Base-by-base conservation (phyloP, 2,329 filamentous ascomycete genomes). In the Trichoderma sp. region DNA sequence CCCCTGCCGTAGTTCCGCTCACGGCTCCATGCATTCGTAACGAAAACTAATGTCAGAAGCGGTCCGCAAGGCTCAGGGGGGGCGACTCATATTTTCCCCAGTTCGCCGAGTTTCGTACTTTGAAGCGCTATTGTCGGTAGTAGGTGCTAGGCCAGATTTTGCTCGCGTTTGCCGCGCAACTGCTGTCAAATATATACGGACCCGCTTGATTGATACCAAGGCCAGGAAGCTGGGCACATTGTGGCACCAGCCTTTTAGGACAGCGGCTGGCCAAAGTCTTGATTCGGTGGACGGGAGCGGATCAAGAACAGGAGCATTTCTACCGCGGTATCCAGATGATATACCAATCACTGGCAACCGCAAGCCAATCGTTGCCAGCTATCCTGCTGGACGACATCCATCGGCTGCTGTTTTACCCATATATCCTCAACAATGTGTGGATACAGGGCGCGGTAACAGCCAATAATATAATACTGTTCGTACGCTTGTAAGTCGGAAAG, bases 1-100 rank as follows among this genome's bases (percentile, higher is more conserved):
- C 47, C 53, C 64, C 68, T 70, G 68, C 64, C 49, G 33, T 14
- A 29, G 68, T 70, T 70, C 68, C 68, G 68, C 68, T 52, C 49
- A 68, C 49, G 63, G 63, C 68, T 59, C 47, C 68, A 60, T 67
- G 47, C 68, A 58, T 35, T 58, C 62, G 43, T 60, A 57, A 59
- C 55, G 29, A 67, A 37, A 52, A 55, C 63, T 66, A 66, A 67
- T 67, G 64, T 58, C 55, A 67, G 64, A 59, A 59, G 55, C 64
- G 55, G 64, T 59, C 64, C 64, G 64, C 55, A 59, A 16, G 37
- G 37, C 37, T 67, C 64, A 67, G 64, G 64, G 64, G 64, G 64
- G 40, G 10, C 47, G 64, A 59, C 29, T 59, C 53, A 49, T 35
- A n/a, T 29, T 59, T 29, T 16, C 55, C 37, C 19, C 47, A 21